phyloP scores from a whole-genome alignment of 208 protist species.

The Acanthamoeba healyi region DNA sequence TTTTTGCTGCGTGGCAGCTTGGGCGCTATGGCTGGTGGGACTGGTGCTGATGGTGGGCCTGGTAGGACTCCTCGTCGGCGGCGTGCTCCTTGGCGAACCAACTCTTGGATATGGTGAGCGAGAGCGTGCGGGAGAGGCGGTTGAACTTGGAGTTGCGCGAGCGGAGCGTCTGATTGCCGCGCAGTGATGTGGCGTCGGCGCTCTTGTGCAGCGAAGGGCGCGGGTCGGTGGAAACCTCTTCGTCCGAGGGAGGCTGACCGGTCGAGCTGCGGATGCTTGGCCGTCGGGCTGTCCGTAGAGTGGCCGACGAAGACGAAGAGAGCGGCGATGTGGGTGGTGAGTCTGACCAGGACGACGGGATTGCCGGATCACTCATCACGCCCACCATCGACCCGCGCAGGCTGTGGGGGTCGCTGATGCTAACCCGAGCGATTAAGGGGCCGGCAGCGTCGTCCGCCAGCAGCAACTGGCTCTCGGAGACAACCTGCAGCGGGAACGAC shows the following conservation, averaged over 20 bases:
- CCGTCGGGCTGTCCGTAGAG: neutral
- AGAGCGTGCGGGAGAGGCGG: neutral
- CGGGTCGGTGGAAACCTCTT: neutral
- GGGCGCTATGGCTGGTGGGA: neutral
- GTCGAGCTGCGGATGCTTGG: neutral
- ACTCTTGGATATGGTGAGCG: neutral
- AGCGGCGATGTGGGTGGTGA: neutral
- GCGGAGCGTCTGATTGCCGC: neutral
- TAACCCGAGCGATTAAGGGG: neutral
- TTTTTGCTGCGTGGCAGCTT: no score
- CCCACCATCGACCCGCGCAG: neutral
- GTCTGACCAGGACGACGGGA: neutral
- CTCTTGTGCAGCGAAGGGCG: neutral
- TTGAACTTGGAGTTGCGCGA: neutral
- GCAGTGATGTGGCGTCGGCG: neutral
- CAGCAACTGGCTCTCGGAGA: neutral
- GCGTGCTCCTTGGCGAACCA: neutral
- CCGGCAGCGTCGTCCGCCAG: neutral
- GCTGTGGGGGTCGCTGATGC: neutral
- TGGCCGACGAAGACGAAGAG: neutral
- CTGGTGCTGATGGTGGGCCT: no score
- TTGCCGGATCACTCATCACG: neutral
- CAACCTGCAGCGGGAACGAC: conserved; percentile 4
- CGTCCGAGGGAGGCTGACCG: no score
- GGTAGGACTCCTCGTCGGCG: neutral